Evolutionary conservation across 2,329 filamentous ascomycete species (phyloP), one percentile per base, ranked within the genome.

Genomic region (Colletotrichum salicis): DNA sequence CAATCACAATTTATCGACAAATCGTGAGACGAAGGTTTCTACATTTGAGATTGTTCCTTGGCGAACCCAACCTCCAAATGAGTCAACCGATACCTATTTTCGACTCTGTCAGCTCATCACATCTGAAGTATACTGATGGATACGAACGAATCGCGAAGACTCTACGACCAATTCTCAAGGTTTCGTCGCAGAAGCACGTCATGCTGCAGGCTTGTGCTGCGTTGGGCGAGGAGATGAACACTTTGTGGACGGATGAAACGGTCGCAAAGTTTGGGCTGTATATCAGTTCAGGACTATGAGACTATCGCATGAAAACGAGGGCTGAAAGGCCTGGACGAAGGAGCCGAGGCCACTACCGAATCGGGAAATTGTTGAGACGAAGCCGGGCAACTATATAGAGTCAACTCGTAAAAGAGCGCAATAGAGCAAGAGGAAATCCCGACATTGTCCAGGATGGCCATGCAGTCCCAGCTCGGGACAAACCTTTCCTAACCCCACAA

Each of bases 201-300:
- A 64, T 58, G 54, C 41, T 48, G 41, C 33, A 12, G 33, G 58
- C 64, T 71, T 52, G 54, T 63, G 64, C 64, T n/a, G 45, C 55
- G 29, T 35, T 64, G 41, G 15, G 56, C 57, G 66, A 72, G 70
- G 45, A 72, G 70, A 72, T 31, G 70, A 72, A 72, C 70, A 51
- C 59, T 64, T 41, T 35, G 59, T 37, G 59, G 52, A 48, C 48
- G n/a, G 70, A 70, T 64, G 70, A 72, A 72, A 72, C 66, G 55
- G 55, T 60, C 60, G 33, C 37, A 57, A 64, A 31, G 54, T 45
- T 60, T 64, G 48, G 60, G 60, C 37, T 51, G n/a, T 64, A 70
- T 60, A 56, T 41, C 70, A 64, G 57, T 56, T 58, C 48, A 60
- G 67, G 45, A 60, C 60, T 56, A 60, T 63, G 55, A 60, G 35